Conservation (phyloP, 345 rosid species). For the Cochlearia excelsa region DNA sequence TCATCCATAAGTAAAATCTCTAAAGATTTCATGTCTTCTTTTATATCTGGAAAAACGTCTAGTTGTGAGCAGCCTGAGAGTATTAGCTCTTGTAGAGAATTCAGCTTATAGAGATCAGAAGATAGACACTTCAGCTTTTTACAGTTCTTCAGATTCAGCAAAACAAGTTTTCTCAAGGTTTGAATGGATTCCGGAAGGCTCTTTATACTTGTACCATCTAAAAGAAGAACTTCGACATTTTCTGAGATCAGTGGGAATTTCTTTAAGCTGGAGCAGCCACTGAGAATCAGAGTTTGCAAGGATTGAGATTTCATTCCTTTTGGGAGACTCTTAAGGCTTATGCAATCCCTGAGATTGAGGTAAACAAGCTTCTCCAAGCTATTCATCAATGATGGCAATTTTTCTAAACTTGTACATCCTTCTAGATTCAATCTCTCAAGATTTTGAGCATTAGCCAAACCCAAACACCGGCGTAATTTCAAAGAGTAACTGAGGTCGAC, state of each 20-base stretch:
- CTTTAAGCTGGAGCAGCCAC: slow-evolving; percentile 32
- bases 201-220: slow-evolving; percentile 33
- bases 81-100: slow-evolving; percentile 27
- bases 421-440: slow-evolving; percentile 33
- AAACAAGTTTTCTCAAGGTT: slow-evolving; percentile 16
- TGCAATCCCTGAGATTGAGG: slow-evolving; percentile 32
- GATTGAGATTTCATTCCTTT: slow-evolving; percentile 4
- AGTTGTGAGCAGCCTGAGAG: slow-evolving; percentile 33
- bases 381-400: slow-evolving; percentile 26
- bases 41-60: slow-evolving; percentile 30
- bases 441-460: slow-evolving; percentile 31
- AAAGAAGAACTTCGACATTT: slow-evolving; percentile 26
- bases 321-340: slow-evolving; percentile 28
- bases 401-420: slow-evolving; percentile 32
- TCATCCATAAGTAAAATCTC: slow-evolving; percentile 23
- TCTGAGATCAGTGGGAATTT: slow-evolving; percentile 31
- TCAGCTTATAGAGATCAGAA: slow-evolving; percentile 26
- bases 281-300: slow-evolving; percentile 33
- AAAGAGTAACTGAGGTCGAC: slow-evolving; percentile 27
- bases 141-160: slow-evolving; percentile 30
- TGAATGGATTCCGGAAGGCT: slow-evolving; percentile 33
- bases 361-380: slow-evolving; percentile 29
- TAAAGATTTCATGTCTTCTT: slow-evolving; percentile 36
- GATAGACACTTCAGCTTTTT: slow-evolving; percentile 28
- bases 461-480: slow-evolving; percentile 21